Base-by-base conservation (phyloP, 192 early-diverging fungal genomes). In the Umbelopsis vinacea region DNA sequence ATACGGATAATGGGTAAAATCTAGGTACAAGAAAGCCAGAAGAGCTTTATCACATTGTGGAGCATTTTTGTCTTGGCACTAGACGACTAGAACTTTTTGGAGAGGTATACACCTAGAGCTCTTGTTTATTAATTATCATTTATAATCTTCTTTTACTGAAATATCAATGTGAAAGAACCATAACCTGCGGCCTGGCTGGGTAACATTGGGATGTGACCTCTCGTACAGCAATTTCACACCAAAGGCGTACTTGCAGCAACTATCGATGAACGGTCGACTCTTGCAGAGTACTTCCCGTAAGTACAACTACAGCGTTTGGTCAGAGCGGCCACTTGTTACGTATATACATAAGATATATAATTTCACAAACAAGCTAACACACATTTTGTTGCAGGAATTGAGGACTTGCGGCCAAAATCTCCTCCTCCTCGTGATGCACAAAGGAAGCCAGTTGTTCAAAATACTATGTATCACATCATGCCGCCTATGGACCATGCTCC, bases 81-180 rank as follows among this genome's bases (percentile, higher is more conserved):
- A 76, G 89, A 15, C 70, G 89, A 55, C 76, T 90, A 19, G 86
- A 89, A 68, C 78, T 90, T 35, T 90, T 90, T 74, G 89, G 89
- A 24, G 76, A 83, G 74, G 81, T 77, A 55, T 73, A 26, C 1
- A 26, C 24, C 26, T 68, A 23, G 9, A 2, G 17, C 14, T 47
- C 3, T 14, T 33, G 1, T 22, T 22, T 37, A 2, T 14, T 33
- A 43, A 9, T 52, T 24, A 33, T 48, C 29, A 67, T 48, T 12
- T 7, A 43, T 43, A 43, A 43, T 43, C 6, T 43, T 24, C 33
- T 35, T 26, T 22, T 47, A 60, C 40, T 7, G 33, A 38, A 29
- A 29, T 1, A 29, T 21, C 2, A 46, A 40, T 35, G n/a, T 63
- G 4, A 9, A 23, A 81, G 67, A 85, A 88, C 68, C 45, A 80